phyloP scores from a whole-genome alignment of 192 early-diverging fungal species.

The Gorgonomyces haynaldii region DNA sequence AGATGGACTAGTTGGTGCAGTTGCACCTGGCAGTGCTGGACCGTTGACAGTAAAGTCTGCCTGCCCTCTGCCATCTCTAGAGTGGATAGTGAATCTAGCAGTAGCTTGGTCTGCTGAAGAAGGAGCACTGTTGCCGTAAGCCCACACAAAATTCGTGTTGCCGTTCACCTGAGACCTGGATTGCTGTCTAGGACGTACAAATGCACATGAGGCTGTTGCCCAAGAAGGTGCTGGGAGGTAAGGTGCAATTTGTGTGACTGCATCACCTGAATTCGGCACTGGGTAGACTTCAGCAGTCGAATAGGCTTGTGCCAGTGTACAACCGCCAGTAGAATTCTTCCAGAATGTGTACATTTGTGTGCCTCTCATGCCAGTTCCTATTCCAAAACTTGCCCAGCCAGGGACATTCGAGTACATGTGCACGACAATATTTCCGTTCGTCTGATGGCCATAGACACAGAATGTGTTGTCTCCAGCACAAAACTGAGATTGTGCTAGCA shows the following conservation, averaged over 20 bases:
- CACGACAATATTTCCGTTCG: no score
- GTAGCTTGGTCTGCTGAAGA: not conserved
- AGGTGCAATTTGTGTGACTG: no score
- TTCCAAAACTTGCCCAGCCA: constrained; percentile 21
- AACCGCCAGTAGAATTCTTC: constrained; percentile 14
- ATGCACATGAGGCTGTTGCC: no score
- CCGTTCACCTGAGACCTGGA: not conserved
- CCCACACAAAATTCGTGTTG: not conserved
- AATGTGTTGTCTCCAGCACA: no score
- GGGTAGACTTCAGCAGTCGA: not conserved
- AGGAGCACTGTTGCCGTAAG: not conserved
- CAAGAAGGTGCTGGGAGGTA: no score
- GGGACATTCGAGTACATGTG: no score
- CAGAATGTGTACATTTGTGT: constrained; percentile 22
- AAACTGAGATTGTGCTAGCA: no score
- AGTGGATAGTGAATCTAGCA: not conserved
- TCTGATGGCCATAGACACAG: no score
- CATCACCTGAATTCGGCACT: not conserved
- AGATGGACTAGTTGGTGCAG: no score
- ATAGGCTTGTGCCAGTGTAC: constrained; percentile 7
- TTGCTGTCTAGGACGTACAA: not conserved
- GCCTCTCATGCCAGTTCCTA: constrained; percentile 20
- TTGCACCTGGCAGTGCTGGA: not conserved
- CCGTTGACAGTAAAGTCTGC: not conserved
- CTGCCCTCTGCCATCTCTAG: not conserved